Conservation (phyloP, 768 basidiomycete genomes). For the Lactarius quietus region DNA sequence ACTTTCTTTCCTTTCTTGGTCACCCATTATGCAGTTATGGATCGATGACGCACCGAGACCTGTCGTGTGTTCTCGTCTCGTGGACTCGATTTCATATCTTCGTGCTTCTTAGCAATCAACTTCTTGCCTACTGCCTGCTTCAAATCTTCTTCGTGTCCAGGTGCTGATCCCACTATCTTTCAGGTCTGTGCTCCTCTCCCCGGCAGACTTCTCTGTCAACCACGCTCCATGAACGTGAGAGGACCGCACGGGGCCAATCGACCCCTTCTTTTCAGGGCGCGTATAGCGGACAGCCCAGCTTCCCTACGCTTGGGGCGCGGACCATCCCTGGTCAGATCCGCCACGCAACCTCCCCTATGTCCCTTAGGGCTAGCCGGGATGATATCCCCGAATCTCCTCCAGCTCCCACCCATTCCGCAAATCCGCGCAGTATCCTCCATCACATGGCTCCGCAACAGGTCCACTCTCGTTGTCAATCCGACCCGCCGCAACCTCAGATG, state of each 20-base stretch:
- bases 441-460: slow-evolving; percentile 9
- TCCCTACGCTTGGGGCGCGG: slow-evolving; percentile 23
- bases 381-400: slow-evolving; percentile 23
- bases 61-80: neutral
- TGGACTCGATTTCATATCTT: neutral
- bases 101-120: neutral
- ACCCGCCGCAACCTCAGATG: slow-evolving; percentile 19
- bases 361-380: slow-evolving; percentile 21
- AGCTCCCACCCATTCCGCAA: slow-evolving; percentile 13
- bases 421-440: slow-evolving; percentile 12
- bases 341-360: slow-evolving; percentile 22
- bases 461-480: slow-evolving; percentile 14
- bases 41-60: slow-evolving; percentile 15
- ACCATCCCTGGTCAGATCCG: slow-evolving; percentile 23
- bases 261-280: slow-evolving; percentile 18
- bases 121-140: neutral
- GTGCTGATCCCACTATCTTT: slow-evolving; percentile 2
- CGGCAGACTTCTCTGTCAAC: slow-evolving; percentile 25
- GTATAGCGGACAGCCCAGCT: slow-evolving; percentile 19
- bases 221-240: slow-evolving; percentile 24
- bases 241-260: slow-evolving; percentile 22
- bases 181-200: slow-evolving; percentile 23
- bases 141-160: slow-evolving; percentile 1
- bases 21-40: neutral
- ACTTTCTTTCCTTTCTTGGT: neutral